These are phyloP conservation scores for Pulveroboletus sp. DNA, from an alignment of 768 basidiomycete genomes.

Conservation along the genomic window DNA sequence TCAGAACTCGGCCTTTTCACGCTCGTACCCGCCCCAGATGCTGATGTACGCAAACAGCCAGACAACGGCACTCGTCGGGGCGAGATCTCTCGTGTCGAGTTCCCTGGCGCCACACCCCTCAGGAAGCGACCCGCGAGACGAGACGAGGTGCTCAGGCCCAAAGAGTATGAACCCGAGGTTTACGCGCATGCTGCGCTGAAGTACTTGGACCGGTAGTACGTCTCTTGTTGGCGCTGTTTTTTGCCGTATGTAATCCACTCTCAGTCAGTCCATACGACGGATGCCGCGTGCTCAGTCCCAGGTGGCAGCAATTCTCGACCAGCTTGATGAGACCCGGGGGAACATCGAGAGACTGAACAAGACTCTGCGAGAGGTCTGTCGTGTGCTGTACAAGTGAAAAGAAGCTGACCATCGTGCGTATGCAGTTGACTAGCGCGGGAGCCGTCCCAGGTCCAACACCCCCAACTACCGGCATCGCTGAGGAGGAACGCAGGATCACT, in stretches of 20 bases:
- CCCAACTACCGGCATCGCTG: conserved; percentile 28
- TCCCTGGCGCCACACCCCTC: conserved; percentile 68
- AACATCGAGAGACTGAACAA: conserved; percentile 35
- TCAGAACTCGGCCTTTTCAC: conserved; percentile 77
- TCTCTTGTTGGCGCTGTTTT: conserved; percentile 5
- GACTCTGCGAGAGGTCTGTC: conserved; percentile 38
- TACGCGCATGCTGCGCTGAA: conserved; percentile 73
- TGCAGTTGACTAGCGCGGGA: conserved; percentile 16
- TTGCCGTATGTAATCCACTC: conserved; percentile 29
- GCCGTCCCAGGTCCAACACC: conserved; percentile 17
- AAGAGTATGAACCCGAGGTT: conserved; percentile 64
- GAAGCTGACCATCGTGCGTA: background rate
- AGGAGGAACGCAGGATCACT: conserved; percentile 40
- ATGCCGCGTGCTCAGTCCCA: conserved; percentile 49
- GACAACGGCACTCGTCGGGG: conserved; percentile 27
- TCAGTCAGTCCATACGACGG: conserved; percentile 41
- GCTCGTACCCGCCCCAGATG: conserved; percentile 39
- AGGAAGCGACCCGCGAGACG: conserved; percentile 40
- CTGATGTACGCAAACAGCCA: conserved; percentile 25
- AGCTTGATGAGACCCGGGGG: conserved; percentile 34
- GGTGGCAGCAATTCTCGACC: conserved; percentile 34
- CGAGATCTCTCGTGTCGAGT: conserved; percentile 58
- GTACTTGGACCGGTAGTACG: conserved; percentile 75
- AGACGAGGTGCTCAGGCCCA: conserved; percentile 31
- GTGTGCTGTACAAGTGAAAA: conserved; percentile 1